Base-by-base conservation (phyloP, 1,139 yeast genomes). In the Pichia sp. region DNA sequence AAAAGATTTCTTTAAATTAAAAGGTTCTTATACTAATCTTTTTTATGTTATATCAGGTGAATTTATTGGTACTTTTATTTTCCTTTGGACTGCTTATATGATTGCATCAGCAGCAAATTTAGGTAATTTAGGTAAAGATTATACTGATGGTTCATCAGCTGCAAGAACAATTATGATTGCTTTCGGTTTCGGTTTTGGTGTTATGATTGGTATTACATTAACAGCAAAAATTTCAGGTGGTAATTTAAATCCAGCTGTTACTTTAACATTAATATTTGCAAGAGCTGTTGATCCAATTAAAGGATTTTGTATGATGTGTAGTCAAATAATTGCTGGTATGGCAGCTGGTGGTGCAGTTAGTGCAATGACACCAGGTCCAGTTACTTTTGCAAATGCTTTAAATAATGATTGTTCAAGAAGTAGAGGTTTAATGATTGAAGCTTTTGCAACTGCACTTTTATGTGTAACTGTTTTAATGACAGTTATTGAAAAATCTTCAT, bases 341-440 rank as follows among this genome's bases (percentile, higher is more conserved):
- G 88, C 89, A 59, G 96, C 96, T 52, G 95, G 95, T 52, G 96
- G 88, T 66, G 92, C 89, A 42, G 95, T 90, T 45, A 71, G 78
- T 56, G 95, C 89, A 45, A 78, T 87, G 83, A 84, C 94, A 36
- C 96, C 96, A 41, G 96, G 96, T 53, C 74, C 75, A 42, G 73
- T 87, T 60, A 73, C 78, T 27, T 88, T 86, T 61, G 77, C 87
- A 56, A 87, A 88, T 61, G 74, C 76, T 46, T 71, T 86, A 54
- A 89, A 94, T 52, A 82, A 83, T 53, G 92, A 82, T 46, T 73
- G 78, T 58, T 84, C 92, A 44, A 80, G 74, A 65, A 62, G 86
- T 46, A 81, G 90, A 72, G 96, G 92, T 65, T 68, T 86, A 37
- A 85, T 86, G 70, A 67, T 88, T 56, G 96, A 88, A 72, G 85